A percentile compares a stretch with the other conserved stretches of the same genome.
phyloP scores from a whole-genome alignment of 495 filamentous ascomycete species.

The Halenospora varia region DNA sequence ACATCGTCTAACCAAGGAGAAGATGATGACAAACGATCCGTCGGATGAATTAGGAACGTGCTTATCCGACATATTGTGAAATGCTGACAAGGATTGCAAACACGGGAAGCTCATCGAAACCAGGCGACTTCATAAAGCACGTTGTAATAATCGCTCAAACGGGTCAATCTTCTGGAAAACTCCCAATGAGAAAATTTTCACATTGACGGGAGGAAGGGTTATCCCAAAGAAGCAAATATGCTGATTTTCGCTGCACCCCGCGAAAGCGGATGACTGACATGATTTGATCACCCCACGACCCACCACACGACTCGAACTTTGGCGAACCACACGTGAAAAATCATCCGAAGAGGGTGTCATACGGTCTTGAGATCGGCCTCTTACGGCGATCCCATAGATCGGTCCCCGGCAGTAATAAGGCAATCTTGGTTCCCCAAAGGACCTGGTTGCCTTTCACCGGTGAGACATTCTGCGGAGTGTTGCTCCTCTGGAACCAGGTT shows the following conservation, averaged over 20 bases:
- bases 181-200: too few species aligned
- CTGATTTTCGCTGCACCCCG: slow-evolving; percentile 15
- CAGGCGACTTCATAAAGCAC: too few species aligned
- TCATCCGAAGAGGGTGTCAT: slow-evolving; percentile 2
- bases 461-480: background rate
- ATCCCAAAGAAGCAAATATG: slow-evolving; percentile 3
- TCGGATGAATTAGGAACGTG: too few species aligned
- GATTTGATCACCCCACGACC: background rate
- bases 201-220: too few species aligned
- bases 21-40: too few species aligned
- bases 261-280: background rate
- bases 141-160: too few species aligned
- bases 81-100: too few species aligned
- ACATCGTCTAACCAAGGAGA: too few species aligned
- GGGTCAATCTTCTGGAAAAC: too few species aligned
- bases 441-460: slow-evolving; percentile 13
- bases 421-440: slow-evolving; percentile 3
- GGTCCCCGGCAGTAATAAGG: slow-evolving; percentile 10
- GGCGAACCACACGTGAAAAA: background rate
- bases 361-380: slow-evolving; percentile 6
- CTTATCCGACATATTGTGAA: too few species aligned
- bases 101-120: too few species aligned
- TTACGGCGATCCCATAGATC: slow-evolving; percentile 8
- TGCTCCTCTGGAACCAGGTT: background rate
- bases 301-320: background rate